These are phyloP conservation scores for Vaccinium vitisidaea DNA, from an alignment of 148 eudicot species.

Conservation along the genomic window DNA sequence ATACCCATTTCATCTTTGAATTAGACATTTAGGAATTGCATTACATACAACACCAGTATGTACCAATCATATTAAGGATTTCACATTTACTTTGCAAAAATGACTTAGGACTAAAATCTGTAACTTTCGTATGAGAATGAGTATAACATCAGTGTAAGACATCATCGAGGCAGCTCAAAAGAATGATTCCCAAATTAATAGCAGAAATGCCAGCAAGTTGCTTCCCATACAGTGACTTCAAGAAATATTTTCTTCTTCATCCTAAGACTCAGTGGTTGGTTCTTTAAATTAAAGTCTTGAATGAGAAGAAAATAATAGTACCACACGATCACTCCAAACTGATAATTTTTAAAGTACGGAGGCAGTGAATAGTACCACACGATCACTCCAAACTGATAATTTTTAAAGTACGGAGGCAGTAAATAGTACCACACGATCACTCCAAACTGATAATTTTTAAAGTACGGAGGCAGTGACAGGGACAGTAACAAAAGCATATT, in stretches of 20 bases:
- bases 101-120: no score
- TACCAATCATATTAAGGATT: no score
- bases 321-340: background rate
- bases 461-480: background rate
- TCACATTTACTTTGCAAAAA: no score
- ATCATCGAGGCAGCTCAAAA: background rate
- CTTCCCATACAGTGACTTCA: background rate
- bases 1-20: no score
- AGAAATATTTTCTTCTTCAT: background rate
- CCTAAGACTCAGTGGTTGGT: background rate
- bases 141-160: no score
- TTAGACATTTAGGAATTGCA: no score
- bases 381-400: background rate
- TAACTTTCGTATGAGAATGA: no score
- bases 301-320: background rate
- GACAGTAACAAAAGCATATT: background rate
- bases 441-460: background rate
- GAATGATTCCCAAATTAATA: background rate
- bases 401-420: background rate
- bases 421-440: background rate
- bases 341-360: no score
- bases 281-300: background rate
- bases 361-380: no score
- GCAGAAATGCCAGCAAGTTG: constrained; percentile 1
- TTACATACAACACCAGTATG: no score